A percentile compares a stretch with the other conserved stretches of the same genome.
Evolutionary conservation across 345 rosid species (phyloP).

Genomic region (Citrus trifoliata): DNA sequence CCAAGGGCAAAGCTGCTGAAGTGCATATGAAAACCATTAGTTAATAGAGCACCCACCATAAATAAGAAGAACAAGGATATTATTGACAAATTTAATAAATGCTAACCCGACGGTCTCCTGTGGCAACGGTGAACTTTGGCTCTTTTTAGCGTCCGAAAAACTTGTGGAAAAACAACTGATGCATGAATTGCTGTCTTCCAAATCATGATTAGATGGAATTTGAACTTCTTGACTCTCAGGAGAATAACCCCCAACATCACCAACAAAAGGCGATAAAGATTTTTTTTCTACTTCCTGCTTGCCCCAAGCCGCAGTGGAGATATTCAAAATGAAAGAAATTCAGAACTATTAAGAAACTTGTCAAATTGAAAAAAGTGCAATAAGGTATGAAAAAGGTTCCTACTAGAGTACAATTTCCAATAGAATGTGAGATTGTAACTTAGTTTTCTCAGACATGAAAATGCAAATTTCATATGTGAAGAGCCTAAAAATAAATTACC

Average conservation of each 20-base stretch:
- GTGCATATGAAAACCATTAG: conserved; percentile 17
- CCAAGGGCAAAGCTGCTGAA: conserved; percentile 38
- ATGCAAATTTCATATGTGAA: neutral
- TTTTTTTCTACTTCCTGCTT: conserved; percentile 32
- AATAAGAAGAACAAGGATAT: conserved; percentile 4
- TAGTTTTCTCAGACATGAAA: conserved; percentile 4
- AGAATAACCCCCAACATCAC: conserved; percentile 22
- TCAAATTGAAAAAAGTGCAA: neutral
- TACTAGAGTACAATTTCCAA: neutral
- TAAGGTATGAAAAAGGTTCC: neutral
- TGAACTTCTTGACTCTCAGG: conserved; percentile 36
- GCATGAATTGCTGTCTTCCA: conserved; percentile 27
- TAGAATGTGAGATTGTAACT: neutral
- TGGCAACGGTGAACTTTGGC: conserved; percentile 30
- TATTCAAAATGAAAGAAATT: neutral
- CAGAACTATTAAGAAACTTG: conserved; percentile 6
- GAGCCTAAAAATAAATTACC: conserved; percentile 39
- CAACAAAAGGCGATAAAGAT: conserved; percentile 20
- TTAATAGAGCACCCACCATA: conserved; percentile 3
- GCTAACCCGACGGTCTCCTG: conserved; percentile 34
- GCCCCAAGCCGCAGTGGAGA: neutral
- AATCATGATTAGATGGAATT: conserved; percentile 38
- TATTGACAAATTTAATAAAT: neutral
- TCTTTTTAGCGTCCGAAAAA: conserved; percentile 22
- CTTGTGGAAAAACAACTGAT: conserved; percentile 37